Conservation (phyloP, 2,329 filamentous ascomycete genomes). For the Blumeria graminis region DNA sequence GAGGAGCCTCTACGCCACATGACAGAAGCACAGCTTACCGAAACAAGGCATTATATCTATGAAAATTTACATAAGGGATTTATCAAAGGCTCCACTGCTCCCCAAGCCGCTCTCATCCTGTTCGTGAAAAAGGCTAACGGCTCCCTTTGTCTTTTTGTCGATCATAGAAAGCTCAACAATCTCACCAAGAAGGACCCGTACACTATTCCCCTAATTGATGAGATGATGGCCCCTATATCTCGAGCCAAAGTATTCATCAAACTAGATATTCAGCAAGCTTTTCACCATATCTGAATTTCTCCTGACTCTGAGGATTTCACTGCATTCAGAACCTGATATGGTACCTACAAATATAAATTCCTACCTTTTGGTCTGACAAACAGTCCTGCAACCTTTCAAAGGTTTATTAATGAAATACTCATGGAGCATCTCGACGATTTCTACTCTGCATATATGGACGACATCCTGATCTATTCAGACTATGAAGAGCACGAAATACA, state of each 20-base stretch:
- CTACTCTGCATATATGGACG: neutral
- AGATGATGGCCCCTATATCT: neutral
- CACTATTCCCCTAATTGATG: neutral
- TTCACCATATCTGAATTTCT: neutral
- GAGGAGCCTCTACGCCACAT: neutral
- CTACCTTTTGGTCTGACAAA: neutral
- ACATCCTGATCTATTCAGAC: conserved; percentile 3
- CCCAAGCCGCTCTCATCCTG: neutral
- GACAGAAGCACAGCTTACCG: neutral
- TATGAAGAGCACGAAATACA: neutral
- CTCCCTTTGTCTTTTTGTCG: neutral
- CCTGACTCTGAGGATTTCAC: neutral
- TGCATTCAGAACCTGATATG: neutral
- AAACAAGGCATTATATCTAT: neutral
- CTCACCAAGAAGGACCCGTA: conserved; percentile 1
- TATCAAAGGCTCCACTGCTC: neutral
- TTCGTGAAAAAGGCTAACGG: neutral
- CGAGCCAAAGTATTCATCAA: conserved; percentile 1
- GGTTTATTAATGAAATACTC: neutral
- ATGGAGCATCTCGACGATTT: neutral
- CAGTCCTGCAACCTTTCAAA: conserved; percentile 1
- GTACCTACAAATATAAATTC: conserved; percentile 1
- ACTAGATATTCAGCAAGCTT: conserved; percentile 1
- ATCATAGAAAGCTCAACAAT: neutral
- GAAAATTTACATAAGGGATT: neutral